A percentile compares a stretch with the other conserved stretches of the same genome.
Conservation (phyloP, 345 rosid species). For the Corchorus olitorius region DNA sequence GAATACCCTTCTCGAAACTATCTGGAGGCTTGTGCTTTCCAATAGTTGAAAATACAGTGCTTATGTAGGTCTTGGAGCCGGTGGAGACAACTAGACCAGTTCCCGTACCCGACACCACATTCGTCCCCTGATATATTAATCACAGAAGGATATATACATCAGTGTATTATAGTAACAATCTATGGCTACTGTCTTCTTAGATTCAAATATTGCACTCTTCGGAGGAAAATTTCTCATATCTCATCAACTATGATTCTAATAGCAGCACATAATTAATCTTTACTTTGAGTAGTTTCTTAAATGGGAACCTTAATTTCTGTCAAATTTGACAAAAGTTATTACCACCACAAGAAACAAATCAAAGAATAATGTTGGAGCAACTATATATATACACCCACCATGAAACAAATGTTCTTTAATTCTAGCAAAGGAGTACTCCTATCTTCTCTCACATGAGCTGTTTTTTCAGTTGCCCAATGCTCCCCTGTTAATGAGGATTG, state of each 20-base stretch:
- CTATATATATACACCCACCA: slow-evolving; percentile 41
- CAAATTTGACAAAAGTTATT: neutral
- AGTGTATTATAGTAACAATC: neutral
- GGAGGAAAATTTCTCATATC: too few species aligned
- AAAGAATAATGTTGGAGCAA: neutral
- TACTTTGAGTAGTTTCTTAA: neutral
- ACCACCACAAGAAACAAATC: slow-evolving; percentile 4
- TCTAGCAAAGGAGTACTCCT: slow-evolving; percentile 63
- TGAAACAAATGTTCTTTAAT: slow-evolving; percentile 69
- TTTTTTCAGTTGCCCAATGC: slow-evolving; percentile 59
- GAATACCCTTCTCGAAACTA: slow-evolving; percentile 55
- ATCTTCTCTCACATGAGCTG: slow-evolving; percentile 54
- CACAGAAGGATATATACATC: slow-evolving; percentile 4
- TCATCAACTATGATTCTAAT: neutral
- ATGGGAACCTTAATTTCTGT: neutral
- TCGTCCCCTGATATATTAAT: slow-evolving; percentile 57
- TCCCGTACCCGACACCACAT: slow-evolving; percentile 70
- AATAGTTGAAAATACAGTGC: slow-evolving; percentile 57
- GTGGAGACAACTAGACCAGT: slow-evolving; percentile 71
- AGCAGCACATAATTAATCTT: neutral
- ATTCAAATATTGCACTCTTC: neutral
- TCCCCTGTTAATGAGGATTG: slow-evolving; percentile 79
- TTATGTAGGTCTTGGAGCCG: slow-evolving; percentile 66
- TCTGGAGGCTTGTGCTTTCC: slow-evolving; percentile 68
- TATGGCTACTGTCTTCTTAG: neutral